phyloP scores from a whole-genome alignment of 441 rosid genomes.

The Jatropha multifida region DNA sequence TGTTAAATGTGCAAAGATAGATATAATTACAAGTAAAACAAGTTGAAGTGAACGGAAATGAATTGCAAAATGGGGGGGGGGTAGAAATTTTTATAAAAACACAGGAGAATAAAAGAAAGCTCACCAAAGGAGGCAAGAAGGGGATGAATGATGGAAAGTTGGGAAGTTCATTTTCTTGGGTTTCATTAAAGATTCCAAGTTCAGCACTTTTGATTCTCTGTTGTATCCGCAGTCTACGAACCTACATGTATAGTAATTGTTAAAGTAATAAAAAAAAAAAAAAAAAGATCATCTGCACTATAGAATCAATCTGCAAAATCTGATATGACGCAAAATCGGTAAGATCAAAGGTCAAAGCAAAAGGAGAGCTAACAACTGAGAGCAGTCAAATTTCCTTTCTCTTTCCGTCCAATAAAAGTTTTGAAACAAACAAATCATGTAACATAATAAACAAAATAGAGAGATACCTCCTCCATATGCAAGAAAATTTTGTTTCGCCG shows the following conservation, averaged over 20 bases:
- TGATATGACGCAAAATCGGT: no score
- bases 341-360: background rate
- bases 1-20: background rate
- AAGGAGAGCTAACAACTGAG: background rate
- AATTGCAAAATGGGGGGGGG: background rate
- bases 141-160: conserved; percentile 96
- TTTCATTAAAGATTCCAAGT: conserved; percentile 56
- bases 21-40: background rate
- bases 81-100: background rate
- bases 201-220: conserved; percentile 79
- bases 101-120: conserved; percentile 20
- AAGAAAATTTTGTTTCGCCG: conserved; percentile 93
- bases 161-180: conserved; percentile 75
- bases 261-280: background rate
- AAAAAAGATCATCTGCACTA: background rate
- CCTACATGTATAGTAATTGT: conserved; percentile 37
- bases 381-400: background rate
- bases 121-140: conserved; percentile 91
- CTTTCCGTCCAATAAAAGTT: background rate
- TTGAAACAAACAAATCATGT: background rate
- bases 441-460: background rate
- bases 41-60: no score
- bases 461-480: conserved; percentile 90
- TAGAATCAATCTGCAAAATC: no score
- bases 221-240: conserved; percentile 89